phyloP scores from a whole-genome alignment of 179 eudicot species.

The Amaranthus tricolor region DNA sequence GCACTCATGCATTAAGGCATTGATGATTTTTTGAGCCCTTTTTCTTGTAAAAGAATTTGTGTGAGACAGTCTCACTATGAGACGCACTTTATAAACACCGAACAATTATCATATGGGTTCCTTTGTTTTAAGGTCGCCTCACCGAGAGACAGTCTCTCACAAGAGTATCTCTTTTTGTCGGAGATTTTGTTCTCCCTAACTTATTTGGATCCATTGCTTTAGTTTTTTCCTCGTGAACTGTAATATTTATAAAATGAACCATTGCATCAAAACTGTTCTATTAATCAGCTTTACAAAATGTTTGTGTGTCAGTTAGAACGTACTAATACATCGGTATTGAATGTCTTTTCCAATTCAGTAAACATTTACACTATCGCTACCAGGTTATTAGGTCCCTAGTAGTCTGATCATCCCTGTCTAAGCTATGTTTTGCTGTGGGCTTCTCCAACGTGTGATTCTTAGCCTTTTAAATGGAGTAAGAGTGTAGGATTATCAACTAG shows the following conservation, averaged over 20 bases:
- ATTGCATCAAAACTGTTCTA: too few relatives aligned
- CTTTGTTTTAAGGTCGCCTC: too few relatives aligned
- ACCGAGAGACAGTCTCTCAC: too few relatives aligned
- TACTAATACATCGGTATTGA: background rate
- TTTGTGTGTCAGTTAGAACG: background rate
- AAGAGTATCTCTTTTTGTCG: too few relatives aligned
- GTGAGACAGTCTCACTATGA: too few relatives aligned
- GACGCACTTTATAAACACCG: too few relatives aligned
- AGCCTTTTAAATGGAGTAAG: background rate
- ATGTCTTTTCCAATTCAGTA: background rate
- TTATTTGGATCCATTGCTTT: too few relatives aligned
- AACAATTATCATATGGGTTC: too few relatives aligned
- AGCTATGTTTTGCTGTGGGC: background rate
- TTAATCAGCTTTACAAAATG: background rate
- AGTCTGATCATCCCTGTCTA: constrained; percentile 19
- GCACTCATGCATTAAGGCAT: too few relatives aligned
- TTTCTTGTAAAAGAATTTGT: too few relatives aligned
- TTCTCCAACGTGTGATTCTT: background rate
- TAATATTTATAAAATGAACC: background rate
- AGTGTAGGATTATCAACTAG: background rate
- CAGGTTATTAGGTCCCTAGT: constrained; percentile 18
- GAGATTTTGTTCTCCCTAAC: too few relatives aligned
- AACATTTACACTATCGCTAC: background rate
- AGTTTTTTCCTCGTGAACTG: background rate
- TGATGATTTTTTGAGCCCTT: too few relatives aligned